Evolutionary conservation across 163 green algal species (phyloP), one percentile per base, ranked within the genome.

Genomic region (Scenedesmus sp.): DNA sequence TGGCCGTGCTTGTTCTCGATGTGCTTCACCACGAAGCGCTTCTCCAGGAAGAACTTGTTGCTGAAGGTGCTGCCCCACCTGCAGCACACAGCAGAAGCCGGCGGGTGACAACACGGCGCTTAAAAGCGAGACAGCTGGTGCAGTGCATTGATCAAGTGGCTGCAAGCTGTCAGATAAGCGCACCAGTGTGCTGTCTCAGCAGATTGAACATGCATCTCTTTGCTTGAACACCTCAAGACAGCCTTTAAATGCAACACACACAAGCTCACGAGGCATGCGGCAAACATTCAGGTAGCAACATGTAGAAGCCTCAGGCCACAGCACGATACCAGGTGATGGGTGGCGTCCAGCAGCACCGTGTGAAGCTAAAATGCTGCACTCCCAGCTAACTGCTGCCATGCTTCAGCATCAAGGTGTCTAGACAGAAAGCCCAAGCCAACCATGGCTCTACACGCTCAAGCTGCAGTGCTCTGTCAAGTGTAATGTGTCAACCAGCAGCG

Each of bases 11-110:
- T 99, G 83, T 96, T 96, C 26, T 94, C 94, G 82, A 99, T 97
- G 94, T 99, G 98, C 95, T 99, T 99, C 8, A 98, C 85, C 84
- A 99, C 98, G 96, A 98, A 99, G 73, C 99, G 97, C 81, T 96
- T 97, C 23, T 94, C 98, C 82, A 99, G 94, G 91, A 99, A 99
- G 90, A 99, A 94, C 95, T 99, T 99, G 88, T 93, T 95, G 93
- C 96, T 98, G 57, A 99, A 93, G 82, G 96, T 97, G 94, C 96
- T 98, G 77, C 97, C 97, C 96, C 97, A 99, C 92, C 97, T 96
- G 94, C 86, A 73, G 54, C 13, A 6, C 9, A 52, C 64, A 73
- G 23, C n/a, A 59, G n/a, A 82, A 15, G 77, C n/a, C 6, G 26
- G 77, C 77, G 13, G 20, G 5, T 4, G 20, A 13, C 79, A 62